A percentile compares a stretch with the other conserved stretches of the same genome.
phyloP scores from a whole-genome alignment of 2,329 filamentous ascomycete species.

The Chaetothyriales sp. region DNA sequence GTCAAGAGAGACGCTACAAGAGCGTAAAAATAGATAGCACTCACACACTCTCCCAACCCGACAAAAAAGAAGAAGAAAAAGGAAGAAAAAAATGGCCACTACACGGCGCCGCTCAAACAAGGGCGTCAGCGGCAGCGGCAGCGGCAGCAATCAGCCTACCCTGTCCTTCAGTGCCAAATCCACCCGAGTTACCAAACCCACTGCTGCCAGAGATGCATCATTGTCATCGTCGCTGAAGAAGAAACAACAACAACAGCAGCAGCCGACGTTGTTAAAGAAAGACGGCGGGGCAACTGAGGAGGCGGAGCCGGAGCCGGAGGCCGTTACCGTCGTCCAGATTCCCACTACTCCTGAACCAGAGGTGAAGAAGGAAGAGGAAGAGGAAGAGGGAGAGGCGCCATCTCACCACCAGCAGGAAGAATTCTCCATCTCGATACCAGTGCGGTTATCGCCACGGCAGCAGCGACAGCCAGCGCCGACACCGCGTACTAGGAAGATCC shows the following conservation, averaged over 20 bases:
- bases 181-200: conserved; percentile 44
- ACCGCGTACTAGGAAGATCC: too few relatives aligned
- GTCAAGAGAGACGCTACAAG: too few relatives aligned
- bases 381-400: too few relatives aligned
- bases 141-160: conserved; percentile 38
- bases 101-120: conserved; percentile 24
- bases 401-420: conserved; percentile 2
- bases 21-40: too few relatives aligned
- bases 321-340: conserved; percentile 5
- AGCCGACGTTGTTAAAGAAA: too few relatives aligned
- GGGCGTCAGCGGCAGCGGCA: conserved; percentile 23
- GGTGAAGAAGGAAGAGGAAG: background rate
- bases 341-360: conserved; percentile 7
- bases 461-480: conserved; percentile 11
- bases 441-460: conserved; percentile 17
- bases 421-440: background rate
- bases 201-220: conserved; percentile 19
- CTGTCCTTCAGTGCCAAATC: conserved; percentile 46
- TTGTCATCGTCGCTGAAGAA: conserved; percentile 13
- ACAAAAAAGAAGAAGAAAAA: too few relatives aligned
- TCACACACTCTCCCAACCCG: background rate
- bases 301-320: too few relatives aligned
- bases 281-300: too few relatives aligned
- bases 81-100: background rate
- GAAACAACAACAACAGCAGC: too few relatives aligned